These are phyloP conservation scores for Coffea humblotiana DNA, from an alignment of 305 asterid genomes.

Conservation along the genomic window DNA sequence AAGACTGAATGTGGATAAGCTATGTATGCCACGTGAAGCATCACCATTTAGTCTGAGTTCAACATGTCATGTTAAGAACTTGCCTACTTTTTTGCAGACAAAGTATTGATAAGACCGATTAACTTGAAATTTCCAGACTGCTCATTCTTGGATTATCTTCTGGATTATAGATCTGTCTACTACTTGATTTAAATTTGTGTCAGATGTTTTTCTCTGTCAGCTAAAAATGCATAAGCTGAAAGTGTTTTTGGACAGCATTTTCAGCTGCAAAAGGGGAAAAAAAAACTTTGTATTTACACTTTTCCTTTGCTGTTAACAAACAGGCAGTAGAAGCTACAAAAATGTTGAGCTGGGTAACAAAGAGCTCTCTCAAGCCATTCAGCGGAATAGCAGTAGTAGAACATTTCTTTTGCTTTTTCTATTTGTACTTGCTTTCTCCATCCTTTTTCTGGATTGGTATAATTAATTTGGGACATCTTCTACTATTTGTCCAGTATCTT, in stretches of 20 bases:
- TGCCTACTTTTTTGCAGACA: neutral
- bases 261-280: neutral
- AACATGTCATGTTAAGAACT: neutral
- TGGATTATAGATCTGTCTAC: neutral
- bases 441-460: conserved; percentile 88
- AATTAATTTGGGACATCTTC: conserved; percentile 17
- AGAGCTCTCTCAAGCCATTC: conserved; percentile 78
- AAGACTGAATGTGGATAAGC: neutral
- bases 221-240: neutral
- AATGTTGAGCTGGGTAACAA: conserved; percentile 89
- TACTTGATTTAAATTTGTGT: neutral
- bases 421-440: conserved; percentile 67
- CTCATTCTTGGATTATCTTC: neutral
- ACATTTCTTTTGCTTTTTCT: conserved; percentile 83
- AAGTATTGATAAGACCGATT: neutral
- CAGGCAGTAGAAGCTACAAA: conserved; percentile 71
- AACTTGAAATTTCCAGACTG: neutral
- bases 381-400: conserved; percentile 76
- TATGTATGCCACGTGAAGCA: neutral
- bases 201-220: neutral
- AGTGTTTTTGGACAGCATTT: neutral
- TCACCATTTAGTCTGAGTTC: neutral
- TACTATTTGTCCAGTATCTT: neutral
- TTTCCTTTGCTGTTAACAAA: neutral
- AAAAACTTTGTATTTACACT: too few species aligned